Evolutionary conservation across 257 asterid species (phyloP).

Genomic region (Nemophila menziesii): DNA sequence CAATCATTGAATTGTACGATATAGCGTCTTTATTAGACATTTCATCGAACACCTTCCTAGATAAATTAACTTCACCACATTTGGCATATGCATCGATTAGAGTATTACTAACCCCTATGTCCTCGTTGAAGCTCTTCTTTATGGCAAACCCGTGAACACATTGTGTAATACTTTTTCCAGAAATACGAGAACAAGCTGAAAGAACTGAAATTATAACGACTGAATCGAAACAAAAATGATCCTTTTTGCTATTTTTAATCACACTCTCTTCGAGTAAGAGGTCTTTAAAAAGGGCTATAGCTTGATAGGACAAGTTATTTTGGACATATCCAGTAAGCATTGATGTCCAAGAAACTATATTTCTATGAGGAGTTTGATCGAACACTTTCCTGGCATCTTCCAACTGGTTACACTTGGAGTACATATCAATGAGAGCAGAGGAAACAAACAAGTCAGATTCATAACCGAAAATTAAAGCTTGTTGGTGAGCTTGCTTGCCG

Average conservation of each 20-base stretch:
- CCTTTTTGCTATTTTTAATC: conserved; percentile 13
- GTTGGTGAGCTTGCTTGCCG: conserved; percentile 86
- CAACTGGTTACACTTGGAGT: conserved; percentile 56
- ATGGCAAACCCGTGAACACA: conserved; percentile 63
- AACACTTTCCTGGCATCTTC: conserved; percentile 57
- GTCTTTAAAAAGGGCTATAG: conserved; percentile 57
- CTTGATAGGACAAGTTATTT: conserved; percentile 44
- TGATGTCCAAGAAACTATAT: conserved; percentile 91
- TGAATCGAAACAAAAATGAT: conserved; percentile 39
- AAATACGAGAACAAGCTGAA: conserved; percentile 68
- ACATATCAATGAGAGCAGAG: conserved; percentile 80
- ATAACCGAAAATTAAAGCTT: conserved; percentile 59
- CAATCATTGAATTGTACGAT: conserved; percentile 86
- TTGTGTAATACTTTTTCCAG: conserved; percentile 39
- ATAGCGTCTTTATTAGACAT: conserved; percentile 56
- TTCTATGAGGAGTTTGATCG: conserved; percentile 62
- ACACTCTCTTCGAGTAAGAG: conserved; percentile 35
- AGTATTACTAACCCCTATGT: conserved; percentile 52
- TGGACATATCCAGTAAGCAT: conserved; percentile 73
- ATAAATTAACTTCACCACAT: conserved; percentile 59
- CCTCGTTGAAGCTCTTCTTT: conserved; percentile 51
- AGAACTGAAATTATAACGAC: conserved; percentile 62
- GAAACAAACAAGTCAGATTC: conserved; percentile 54
- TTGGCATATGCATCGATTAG: conserved; percentile 81
- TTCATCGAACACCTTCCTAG: conserved; percentile 55